These are phyloP conservation scores for Tulasnella sp. DNA, from an alignment of 768 basidiomycete species.

Conservation along the genomic window DNA sequence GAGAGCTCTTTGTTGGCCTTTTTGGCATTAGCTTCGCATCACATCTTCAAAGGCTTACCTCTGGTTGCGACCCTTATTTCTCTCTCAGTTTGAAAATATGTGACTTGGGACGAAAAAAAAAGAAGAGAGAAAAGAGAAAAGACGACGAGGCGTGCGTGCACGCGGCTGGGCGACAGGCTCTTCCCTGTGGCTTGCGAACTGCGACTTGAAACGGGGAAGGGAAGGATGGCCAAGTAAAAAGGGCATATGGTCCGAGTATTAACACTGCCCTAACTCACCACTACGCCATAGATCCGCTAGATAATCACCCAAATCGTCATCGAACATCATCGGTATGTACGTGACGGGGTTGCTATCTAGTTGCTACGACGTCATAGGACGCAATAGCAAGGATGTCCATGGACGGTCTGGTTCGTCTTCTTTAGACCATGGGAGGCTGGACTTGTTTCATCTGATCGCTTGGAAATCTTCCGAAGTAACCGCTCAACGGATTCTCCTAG, in stretches of 20 bases:
- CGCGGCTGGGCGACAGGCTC: neutral
- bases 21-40: neutral
- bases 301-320: neutral
- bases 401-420: neutral
- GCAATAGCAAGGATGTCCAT: neutral
- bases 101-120: neutral
- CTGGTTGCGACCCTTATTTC: neutral
- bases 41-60: too few species aligned
- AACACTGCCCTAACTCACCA: neutral
- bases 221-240: neutral
- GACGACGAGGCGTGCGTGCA: neutral
- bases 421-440: neutral
- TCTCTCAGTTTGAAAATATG: neutral
- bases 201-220: too few species aligned
- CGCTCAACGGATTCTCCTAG: neutral
- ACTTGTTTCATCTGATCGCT: neutral
- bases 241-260: neutral
- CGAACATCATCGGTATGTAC: too few species aligned
- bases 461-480: neutral
- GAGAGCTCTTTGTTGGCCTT: neutral
- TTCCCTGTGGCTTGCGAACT: slow-evolving; percentile 2
- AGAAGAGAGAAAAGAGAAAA: neutral
- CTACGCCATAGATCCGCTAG: neutral
- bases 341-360: neutral
- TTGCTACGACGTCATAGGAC: slow-evolving; percentile 5